phyloP scores from a whole-genome alignment of 1,284 basidiomycete species.

The Trametes sp. region DNA sequence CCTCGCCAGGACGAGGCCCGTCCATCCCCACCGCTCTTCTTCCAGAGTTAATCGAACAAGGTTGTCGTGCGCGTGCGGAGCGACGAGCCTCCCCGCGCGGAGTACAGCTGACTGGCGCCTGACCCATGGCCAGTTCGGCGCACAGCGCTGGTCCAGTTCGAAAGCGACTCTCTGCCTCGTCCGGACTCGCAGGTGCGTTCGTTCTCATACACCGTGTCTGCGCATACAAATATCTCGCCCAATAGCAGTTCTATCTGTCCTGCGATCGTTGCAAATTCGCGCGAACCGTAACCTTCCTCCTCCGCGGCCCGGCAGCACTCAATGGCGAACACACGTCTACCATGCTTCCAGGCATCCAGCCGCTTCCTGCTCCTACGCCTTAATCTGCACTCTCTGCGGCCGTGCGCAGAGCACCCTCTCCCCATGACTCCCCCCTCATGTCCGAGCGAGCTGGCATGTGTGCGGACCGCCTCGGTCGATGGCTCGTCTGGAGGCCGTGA shows the following conservation, averaged over 20 bases:
- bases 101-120: constrained; percentile 3
- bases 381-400: constrained; percentile 23
- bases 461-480: constrained; percentile 12
- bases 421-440: constrained; percentile 30
- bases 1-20: constrained; percentile 17
- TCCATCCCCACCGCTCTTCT: constrained; percentile 5
- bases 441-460: constrained; percentile 22
- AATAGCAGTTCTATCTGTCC: constrained; percentile 28
- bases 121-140: no score
- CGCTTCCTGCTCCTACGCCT: constrained; percentile 25
- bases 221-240: constrained; percentile 19
- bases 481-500: constrained; percentile 6
- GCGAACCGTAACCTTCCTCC: constrained; percentile 25
- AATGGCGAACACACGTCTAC: constrained; percentile 28
- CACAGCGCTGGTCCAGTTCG: not conserved
- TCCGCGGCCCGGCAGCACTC: constrained; percentile 27
- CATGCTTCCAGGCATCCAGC: constrained; percentile 28
- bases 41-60: constrained; percentile 6
- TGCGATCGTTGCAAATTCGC: constrained; percentile 18
- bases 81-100: not conserved
- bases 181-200: constrained; percentile 16
- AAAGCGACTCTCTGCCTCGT: constrained; percentile 7
- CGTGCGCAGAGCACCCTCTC: constrained; percentile 17
- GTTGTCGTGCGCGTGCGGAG: constrained; percentile 1
- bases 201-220: constrained; percentile 26